Evolutionary conservation across 306 rosid genomes (phyloP).

Genomic region (Datisca glomerata): DNA sequence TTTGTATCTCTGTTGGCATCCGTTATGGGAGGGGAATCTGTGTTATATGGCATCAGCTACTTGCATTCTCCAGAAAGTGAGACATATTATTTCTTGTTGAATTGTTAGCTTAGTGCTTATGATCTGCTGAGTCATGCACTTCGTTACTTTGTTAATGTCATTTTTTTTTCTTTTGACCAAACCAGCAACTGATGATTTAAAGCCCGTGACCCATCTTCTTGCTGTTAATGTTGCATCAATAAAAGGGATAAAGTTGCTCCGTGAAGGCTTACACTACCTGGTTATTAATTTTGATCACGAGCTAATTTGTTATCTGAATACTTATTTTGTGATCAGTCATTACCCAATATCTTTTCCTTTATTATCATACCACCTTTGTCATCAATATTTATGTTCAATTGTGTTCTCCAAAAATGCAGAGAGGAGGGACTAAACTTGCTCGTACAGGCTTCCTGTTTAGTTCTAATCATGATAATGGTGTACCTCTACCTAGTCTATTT

Average conservation of each 20-base stretch:
- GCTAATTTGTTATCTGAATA: slow-evolving; percentile 9
- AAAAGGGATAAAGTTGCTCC: slow-evolving; percentile 69
- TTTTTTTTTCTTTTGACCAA: slow-evolving; percentile 7
- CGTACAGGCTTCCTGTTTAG: slow-evolving; percentile 70
- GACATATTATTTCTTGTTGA: slow-evolving; percentile 12
- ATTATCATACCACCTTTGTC: slow-evolving; percentile 9
- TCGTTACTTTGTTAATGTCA: background rate
- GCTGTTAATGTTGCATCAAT: slow-evolving; percentile 53
- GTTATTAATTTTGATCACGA: slow-evolving; percentile 27
- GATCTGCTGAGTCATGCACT: too few relatives aligned
- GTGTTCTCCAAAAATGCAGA: slow-evolving; percentile 40
- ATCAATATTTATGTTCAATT: slow-evolving; percentile 9
- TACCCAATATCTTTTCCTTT: slow-evolving; percentile 2
- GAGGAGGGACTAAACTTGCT: slow-evolving; percentile 54
- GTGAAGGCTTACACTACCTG: slow-evolving; percentile 74
- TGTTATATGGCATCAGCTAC: slow-evolving; percentile 41
- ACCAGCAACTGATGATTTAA: slow-evolving; percentile 79
- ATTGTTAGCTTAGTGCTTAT: background rate
- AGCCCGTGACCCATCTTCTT: slow-evolving; percentile 88
- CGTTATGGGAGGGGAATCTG: slow-evolving; percentile 46
- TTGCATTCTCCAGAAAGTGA: slow-evolving; percentile 87
- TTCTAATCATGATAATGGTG: slow-evolving; percentile 42
- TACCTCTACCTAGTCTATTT: slow-evolving; percentile 34
- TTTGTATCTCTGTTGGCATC: slow-evolving; percentile 45
- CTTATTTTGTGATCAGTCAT: slow-evolving; percentile 8